Evolutionary conservation across 306 rosid genomes (phyloP).

Genomic region (Acacia crassicarpa): DNA sequence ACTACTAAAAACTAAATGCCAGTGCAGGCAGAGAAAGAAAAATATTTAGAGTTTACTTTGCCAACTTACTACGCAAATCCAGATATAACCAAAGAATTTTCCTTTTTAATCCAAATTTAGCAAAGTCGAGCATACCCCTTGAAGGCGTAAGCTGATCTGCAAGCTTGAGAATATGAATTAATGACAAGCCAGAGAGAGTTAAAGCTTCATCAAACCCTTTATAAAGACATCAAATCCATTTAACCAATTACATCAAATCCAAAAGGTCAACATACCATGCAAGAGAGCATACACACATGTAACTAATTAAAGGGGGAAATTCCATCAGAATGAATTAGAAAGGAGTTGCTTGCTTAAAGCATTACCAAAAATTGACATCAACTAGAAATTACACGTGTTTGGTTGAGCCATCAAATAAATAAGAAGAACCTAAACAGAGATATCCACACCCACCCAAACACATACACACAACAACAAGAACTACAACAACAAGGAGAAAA

Average conservation of each 20-base stretch:
- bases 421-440: not conserved
- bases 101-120: conserved; percentile 11
- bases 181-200: not conserved
- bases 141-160: conserved; percentile 35
- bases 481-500: not conserved
- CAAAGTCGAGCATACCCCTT: conserved; percentile 31
- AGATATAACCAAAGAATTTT: not conserved
- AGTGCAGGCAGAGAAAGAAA: not conserved
- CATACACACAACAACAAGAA: too few relatives aligned
- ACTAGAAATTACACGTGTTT: not conserved
- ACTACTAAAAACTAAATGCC: not conserved
- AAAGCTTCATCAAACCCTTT: not conserved
- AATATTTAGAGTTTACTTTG: not conserved
- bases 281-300: not conserved
- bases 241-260: not conserved
- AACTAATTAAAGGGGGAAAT: not conserved
- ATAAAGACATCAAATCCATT: not conserved
- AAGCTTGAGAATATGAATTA: conserved; percentile 20
- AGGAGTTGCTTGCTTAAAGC: not conserved
- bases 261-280: not conserved
- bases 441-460: not conserved
- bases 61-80: conserved; percentile 19
- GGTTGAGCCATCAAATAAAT: not conserved
- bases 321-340: not conserved
- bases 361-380: not conserved